A percentile compares a stretch with the other conserved stretches of the same genome.
Evolutionary conservation across 2,329 filamentous ascomycete species (phyloP).

Genomic region (Ophiocordyceps camponoti-leonardi): DNA sequence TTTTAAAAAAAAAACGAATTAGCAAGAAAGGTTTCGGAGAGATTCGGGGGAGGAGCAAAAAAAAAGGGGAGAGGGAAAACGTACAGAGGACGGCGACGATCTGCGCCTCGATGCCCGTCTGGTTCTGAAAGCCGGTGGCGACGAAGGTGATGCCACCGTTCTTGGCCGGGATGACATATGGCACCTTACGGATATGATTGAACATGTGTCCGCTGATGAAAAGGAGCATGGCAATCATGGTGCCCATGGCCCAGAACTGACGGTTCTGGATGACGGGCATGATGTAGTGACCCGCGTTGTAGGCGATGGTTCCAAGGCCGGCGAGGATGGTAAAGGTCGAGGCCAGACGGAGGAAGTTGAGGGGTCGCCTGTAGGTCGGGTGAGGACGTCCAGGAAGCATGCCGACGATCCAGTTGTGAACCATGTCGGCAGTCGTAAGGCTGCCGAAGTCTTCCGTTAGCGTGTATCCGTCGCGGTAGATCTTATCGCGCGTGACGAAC

Average conservation of each 20-base stretch:
- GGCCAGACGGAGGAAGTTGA: constrained; percentile 71
- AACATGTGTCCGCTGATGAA: constrained; percentile 99
- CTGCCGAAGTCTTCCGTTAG: constrained; percentile 22
- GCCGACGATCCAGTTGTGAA: constrained; percentile 63
- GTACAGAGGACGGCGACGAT: constrained; percentile 87
- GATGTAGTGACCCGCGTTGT: constrained; percentile 61
- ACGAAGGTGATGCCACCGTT: constrained; percentile 81
- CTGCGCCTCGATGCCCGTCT: constrained; percentile 89
- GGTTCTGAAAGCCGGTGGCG: constrained; percentile 79
- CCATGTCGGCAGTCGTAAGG: constrained; percentile 55
- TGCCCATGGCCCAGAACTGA: constrained; percentile 84
- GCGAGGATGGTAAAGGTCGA: constrained; percentile 51
- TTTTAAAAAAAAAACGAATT: constrained; percentile 19
- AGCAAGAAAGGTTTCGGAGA: too few species aligned
- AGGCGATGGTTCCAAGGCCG: constrained; percentile 49
- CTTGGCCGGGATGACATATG: constrained; percentile 76
- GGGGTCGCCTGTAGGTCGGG: constrained; percentile 61
- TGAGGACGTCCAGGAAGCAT: constrained; percentile 65
- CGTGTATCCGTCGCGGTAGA: background rate
- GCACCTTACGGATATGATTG: constrained; percentile 93
- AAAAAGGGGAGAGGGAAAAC: too few species aligned
- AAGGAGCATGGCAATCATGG: constrained; percentile 72
- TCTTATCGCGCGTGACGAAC: constrained; percentile 28
- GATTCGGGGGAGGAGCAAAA: too few species aligned
- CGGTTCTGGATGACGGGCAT: constrained; percentile 73